Percentiles rank a stretch among this genome's conserved stretches.
Evolutionary conservation across 352 stramenopile species (phyloP).

Genomic region (Ophiocytium majus): DNA sequence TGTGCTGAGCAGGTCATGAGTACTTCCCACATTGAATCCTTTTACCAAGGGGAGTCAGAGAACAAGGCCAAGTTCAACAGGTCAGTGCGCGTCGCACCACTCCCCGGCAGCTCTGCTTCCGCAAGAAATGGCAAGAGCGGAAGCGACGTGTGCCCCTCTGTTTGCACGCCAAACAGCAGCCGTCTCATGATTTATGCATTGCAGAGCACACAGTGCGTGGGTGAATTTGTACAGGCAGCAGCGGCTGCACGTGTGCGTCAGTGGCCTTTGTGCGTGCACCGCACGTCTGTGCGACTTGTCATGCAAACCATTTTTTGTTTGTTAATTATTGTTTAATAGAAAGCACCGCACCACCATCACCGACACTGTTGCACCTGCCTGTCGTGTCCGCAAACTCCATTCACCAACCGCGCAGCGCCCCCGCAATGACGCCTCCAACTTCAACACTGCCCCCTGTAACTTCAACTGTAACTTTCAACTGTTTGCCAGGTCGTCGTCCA

Average conservation of each 20-base stretch:
- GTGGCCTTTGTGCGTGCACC: no score
- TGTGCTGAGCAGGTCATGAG: slow-evolving; percentile 37
- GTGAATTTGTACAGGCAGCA: neutral
- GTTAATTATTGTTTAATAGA: no score
- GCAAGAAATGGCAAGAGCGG: no score
- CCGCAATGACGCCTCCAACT: no score
- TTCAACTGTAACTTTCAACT: neutral
- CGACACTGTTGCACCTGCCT: slow-evolving; percentile 32
- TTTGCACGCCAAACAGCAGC: neutral
- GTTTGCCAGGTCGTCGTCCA: slow-evolving; percentile 27
- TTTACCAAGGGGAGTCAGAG: slow-evolving; percentile 17
- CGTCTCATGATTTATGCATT: neutral
- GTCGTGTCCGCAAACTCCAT: slow-evolving; percentile 39
- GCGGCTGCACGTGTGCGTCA: no score
- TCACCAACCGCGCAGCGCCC: slow-evolving; percentile 36
- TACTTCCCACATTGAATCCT: slow-evolving; percentile 49
- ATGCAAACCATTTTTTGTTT: neutral
- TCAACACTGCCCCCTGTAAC: neutral
- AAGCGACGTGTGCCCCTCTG: neutral
- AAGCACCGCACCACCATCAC: neutral
- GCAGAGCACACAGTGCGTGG: neutral
- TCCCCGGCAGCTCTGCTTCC: no score
- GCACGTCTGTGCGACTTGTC: no score
- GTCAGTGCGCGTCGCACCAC: neutral
- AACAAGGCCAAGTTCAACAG: slow-evolving; percentile 51